Evolutionary conservation across 371 early-diverging fungal genomes (phyloP), one percentile per base, ranked within the genome.

Genomic region (Haplosporangium sp.): DNA sequence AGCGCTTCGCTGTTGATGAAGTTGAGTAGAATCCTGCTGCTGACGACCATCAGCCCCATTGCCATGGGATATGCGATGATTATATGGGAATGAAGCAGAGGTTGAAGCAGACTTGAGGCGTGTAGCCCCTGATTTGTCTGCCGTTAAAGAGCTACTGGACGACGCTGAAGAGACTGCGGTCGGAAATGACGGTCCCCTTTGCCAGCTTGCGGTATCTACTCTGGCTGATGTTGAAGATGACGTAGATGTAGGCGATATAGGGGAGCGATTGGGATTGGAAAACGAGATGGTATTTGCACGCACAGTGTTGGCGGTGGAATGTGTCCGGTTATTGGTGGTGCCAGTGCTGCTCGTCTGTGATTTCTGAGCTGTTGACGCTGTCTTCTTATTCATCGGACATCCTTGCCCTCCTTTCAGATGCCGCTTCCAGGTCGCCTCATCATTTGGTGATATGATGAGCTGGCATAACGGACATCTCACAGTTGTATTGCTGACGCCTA

Each of bases 401-500:
- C 87, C 90, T n/a, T 74, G 67, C 38, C 81, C 86, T 53, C 74
- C 66, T 51, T 91, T 65, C 46, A 94, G 76, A 76, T 94, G 94
- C 18, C 67, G 50, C 41, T 86, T 90, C 93, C 93, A 94, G 12
- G 87, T 85, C 13, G 71, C 75, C 10, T 94, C 94, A 5, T 85
- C 86, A 5, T 84, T 83, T 14, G 89, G 86, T 29, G 76, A 79
- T 21, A 93, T 82, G 45, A 84, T 82, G 0, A 56, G 45, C 11
- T 86, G 85, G 69, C 94, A 93, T 2, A 92, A 71, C 12, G 94
- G 92, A 70, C 94, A 94, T 46, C 87, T 82, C 21, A 85, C 84
- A 37, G 72, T 80, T 20, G 75, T 73, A 37, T 59, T 55, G 6
- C 71, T 51, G 8, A 66, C 65, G n/a, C 50, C 70, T 61, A 46